Evolutionary conservation across 331 rosid species (phyloP).

Genomic region (Rosa hybrid): DNA sequence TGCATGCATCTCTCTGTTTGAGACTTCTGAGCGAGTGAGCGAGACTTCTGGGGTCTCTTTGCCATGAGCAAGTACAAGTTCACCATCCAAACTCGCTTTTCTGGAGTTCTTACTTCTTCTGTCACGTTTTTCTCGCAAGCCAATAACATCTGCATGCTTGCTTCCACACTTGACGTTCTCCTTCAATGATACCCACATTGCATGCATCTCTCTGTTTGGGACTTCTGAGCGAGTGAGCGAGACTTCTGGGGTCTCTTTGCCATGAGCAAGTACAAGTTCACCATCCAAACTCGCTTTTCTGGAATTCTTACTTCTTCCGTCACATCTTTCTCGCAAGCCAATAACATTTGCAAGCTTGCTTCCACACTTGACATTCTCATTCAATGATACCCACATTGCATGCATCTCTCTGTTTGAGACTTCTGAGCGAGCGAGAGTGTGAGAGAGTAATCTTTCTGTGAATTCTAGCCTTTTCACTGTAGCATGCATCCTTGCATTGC

Average conservation of each 20-base stretch:
- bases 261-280: constrained; percentile 25
- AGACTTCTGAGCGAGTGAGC: background rate
- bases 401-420: constrained; percentile 38
- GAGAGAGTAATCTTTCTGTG: background rate
- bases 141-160: constrained; percentile 49
- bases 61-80: constrained; percentile 24
- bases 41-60: constrained; percentile 29
- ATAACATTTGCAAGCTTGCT: constrained; percentile 49
- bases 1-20: constrained; percentile 41
- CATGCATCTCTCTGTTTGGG: constrained; percentile 39
- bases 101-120: constrained; percentile 25
- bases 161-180: constrained; percentile 57
- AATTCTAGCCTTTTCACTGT: background rate
- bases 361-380: constrained; percentile 59
- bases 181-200: constrained; percentile 56
- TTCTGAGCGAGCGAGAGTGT: background rate
- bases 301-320: constrained; percentile 24
- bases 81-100: constrained; percentile 23
- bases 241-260: constrained; percentile 29
- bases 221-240: background rate
- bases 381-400: constrained; percentile 54
- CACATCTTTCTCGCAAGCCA: constrained; percentile 23
- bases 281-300: constrained; percentile 24
- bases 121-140: constrained; percentile 22
- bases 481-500: background rate